Evolutionary conservation across 1,284 basidiomycete genomes (phyloP).

Genomic region (Heterobasidion parviporum): DNA sequence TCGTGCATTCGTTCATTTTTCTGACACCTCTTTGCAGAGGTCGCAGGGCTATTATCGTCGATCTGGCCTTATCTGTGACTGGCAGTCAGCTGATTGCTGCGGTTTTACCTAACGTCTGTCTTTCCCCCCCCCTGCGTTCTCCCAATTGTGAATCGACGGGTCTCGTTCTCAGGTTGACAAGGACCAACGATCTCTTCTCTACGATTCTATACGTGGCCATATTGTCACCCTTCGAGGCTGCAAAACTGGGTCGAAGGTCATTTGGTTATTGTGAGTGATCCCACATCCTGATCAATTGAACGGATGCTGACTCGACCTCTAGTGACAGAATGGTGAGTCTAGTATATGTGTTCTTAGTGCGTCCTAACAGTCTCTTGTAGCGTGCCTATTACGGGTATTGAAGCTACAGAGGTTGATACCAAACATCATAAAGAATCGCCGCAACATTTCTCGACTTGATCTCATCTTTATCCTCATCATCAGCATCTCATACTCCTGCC

Average conservation of each 20-base stretch:
- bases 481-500: conserved; percentile 1
- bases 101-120: conserved; percentile 59
- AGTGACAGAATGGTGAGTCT: conserved; percentile 42
- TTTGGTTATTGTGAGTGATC: conserved; percentile 73
- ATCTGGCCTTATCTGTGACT: conserved; percentile 71
- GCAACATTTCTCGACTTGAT: conserved; percentile 4
- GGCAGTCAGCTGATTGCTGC: conserved; percentile 77
- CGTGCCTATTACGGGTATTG: conserved; percentile 41
- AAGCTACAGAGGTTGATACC: conserved; percentile 5
- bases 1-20: neutral
- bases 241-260: conserved; percentile 81
- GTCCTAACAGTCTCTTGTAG: conserved; percentile 16
- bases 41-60: conserved; percentile 74
- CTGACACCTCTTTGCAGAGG: conserved; percentile 32
- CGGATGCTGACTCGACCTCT: neutral
- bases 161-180: conserved; percentile 53
- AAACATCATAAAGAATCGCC: conserved; percentile 6
- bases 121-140: neutral
- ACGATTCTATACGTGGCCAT: conserved; percentile 77
- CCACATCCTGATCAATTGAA: neutral
- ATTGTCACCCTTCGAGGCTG: conserved; percentile 79
- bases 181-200: conserved; percentile 67
- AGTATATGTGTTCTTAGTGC: conserved; percentile 5
- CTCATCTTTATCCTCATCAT: neutral
- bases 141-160: neutral